Percentiles rank a stretch among this genome's conserved stretches.
Evolutionary conservation across 495 filamentous ascomycete species (phyloP).

Genomic region (Cladorrhinum samala): DNA sequence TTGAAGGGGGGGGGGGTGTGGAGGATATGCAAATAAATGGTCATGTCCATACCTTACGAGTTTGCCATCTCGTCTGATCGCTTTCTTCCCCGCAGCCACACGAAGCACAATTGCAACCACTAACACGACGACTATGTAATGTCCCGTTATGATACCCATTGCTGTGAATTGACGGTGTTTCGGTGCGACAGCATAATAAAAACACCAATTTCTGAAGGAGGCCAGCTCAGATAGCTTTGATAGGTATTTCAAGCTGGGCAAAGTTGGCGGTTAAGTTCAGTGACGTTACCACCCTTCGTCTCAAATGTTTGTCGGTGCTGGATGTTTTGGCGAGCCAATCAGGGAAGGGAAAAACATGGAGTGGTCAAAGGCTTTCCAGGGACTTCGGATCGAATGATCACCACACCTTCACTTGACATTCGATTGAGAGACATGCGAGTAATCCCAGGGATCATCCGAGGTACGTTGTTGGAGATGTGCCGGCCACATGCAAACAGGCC

Average conservation of each 20-base stretch:
- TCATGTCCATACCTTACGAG: conserved; percentile 16
- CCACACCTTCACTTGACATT: background rate
- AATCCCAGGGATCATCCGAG: background rate
- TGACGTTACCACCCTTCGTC: conserved; percentile 1
- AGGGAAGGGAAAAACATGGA: background rate
- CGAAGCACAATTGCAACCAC: conserved; percentile 17
- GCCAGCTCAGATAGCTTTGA: too few species aligned
- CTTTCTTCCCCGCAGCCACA: conserved; percentile 8
- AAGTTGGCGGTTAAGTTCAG: too few species aligned
- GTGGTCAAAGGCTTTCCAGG: too few species aligned
- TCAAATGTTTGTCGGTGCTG: conserved; percentile 1
- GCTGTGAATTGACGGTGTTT: background rate
- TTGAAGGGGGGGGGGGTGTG: background rate
- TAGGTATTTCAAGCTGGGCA: too few species aligned
- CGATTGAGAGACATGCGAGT: background rate
- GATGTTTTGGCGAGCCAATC: conserved; percentile 12
- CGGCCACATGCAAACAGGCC: too few species aligned
- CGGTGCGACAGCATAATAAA: background rate
- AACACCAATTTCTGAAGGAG: too few species aligned
- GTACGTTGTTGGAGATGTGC: too few species aligned
- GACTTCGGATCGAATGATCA: too few species aligned
- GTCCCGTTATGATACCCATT: conserved; percentile 18
- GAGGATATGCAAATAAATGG: background rate
- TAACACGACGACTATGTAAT: conserved; percentile 11
- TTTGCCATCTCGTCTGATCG: conserved; percentile 23